These are phyloP conservation scores for Tricholoma flavovirens DNA, from an alignment of 768 basidiomycete genomes.

Conservation along the genomic window DNA sequence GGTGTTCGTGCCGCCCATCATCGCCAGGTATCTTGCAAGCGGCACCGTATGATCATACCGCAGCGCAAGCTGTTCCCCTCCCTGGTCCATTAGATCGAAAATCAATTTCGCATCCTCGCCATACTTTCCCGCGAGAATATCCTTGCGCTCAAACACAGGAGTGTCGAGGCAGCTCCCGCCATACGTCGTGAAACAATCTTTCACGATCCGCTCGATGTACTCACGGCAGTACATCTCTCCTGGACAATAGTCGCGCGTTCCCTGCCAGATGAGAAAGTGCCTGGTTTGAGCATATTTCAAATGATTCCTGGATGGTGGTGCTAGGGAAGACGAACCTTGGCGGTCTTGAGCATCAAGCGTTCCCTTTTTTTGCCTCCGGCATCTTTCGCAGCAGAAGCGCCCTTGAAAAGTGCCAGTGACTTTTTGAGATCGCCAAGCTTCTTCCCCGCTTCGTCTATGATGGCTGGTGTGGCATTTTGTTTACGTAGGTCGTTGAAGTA, in stretches of 20 bases:
- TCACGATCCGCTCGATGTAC: conserved; percentile 84
- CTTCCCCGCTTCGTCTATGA: conserved; percentile 60
- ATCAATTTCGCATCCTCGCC: conserved; percentile 98
- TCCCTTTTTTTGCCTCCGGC: conserved; percentile 48
- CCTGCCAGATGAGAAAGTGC: conserved; percentile 39
- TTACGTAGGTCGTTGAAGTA: conserved; percentile 59
- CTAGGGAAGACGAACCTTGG: conserved; percentile 58
- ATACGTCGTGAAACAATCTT: conserved; percentile 80
- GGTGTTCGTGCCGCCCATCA: conserved; percentile 76
- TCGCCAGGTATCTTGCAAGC: conserved; percentile 90
- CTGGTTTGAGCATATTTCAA: conserved; percentile 11
- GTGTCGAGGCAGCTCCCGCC: conserved; percentile 94
- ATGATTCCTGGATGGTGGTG: conserved; percentile 3
- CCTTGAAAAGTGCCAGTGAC: conserved; percentile 38
- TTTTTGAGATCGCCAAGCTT: conserved; percentile 67
- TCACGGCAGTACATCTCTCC: conserved; percentile 89
- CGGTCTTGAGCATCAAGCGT: conserved; percentile 80
- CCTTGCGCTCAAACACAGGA: conserved; percentile 96
- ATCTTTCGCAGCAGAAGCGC: conserved; percentile 37
- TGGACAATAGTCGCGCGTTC: conserved; percentile 92
- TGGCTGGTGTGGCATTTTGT: conserved; percentile 43
- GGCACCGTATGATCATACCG: conserved; percentile 98
- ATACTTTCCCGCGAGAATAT: conserved; percentile 93
- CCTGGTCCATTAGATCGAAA: conserved; percentile 96
- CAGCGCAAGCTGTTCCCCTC: conserved; percentile 91